Evolutionary conservation across 345 rosid genomes (phyloP).

Genomic region (Syzygium jambos): DNA sequence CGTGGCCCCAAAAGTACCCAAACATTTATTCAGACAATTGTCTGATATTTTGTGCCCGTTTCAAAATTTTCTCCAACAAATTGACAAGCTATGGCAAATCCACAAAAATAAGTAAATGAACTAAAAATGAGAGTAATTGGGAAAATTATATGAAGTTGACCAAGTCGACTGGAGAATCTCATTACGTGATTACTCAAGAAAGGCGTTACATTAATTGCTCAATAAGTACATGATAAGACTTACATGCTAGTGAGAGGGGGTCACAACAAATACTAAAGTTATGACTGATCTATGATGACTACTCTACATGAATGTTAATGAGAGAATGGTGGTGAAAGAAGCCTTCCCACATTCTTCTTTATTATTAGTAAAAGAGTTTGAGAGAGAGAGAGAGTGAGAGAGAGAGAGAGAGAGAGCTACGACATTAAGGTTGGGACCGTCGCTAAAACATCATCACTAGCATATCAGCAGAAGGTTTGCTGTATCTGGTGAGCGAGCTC

Average conservation of each 20-base stretch:
- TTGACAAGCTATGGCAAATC: not conserved
- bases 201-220: not conserved
- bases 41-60: not conserved
- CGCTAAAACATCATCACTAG: not conserved
- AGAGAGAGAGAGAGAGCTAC: not conserved
- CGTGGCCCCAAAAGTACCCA: not conserved
- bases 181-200: not conserved
- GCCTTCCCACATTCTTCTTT: not conserved
- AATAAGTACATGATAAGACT: not conserved
- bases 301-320: not conserved
- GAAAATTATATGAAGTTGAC: not conserved
- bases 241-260: not conserved
- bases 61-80: not conserved
- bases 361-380: not conserved
- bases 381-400: too few relatives aligned
- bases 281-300: not conserved
- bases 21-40: not conserved
- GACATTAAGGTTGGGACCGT: not conserved
- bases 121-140: not conserved
- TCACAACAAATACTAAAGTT: not conserved
- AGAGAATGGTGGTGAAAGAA: not conserved
- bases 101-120: not conserved
- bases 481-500: conserved; percentile 88
- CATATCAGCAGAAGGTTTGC: conserved; percentile 57
- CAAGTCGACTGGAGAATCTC: not conserved